phyloP scores from a whole-genome alignment of 2,329 filamentous ascomycete species.

The Arthroderma sp. region DNA sequence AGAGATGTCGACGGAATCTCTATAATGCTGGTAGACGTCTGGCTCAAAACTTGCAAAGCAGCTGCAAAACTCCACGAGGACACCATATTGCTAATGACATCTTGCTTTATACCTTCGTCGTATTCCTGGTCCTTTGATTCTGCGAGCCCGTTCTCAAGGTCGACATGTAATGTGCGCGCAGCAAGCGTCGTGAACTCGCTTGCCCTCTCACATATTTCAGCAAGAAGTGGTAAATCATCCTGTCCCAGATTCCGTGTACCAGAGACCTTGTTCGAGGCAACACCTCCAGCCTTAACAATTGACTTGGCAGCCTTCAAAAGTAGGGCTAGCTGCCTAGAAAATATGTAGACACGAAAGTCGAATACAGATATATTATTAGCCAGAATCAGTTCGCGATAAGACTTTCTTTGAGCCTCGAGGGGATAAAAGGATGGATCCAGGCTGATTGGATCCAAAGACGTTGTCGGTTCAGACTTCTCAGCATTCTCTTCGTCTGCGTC shows the following conservation, averaged over 20 bases:
- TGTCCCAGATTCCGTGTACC: slow-evolving; percentile 44
- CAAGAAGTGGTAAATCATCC: slow-evolving; percentile 67
- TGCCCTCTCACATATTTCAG: slow-evolving; percentile 71
- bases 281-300: slow-evolving; percentile 21
- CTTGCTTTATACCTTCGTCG: slow-evolving; percentile 14
- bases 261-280: slow-evolving; percentile 22
- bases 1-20: slow-evolving; percentile 25
- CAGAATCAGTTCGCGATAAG: slow-evolving; percentile 82
- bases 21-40: slow-evolving; percentile 26
- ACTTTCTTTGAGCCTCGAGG: slow-evolving; percentile 50
- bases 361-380: slow-evolving; percentile 92
- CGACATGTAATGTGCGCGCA: slow-evolving; percentile 64
- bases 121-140: slow-evolving; percentile 23
- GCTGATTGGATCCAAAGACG: slow-evolving; percentile 10
- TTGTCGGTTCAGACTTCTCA: not conserved
- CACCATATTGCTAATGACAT: slow-evolving; percentile 34
- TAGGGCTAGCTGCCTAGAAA: slow-evolving; percentile 72
- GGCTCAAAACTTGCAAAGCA: slow-evolving; percentile 29
- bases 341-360: slow-evolving; percentile 89
- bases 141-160: slow-evolving; percentile 53
- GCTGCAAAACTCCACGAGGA: slow-evolving; percentile 35
- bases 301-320: slow-evolving; percentile 69
- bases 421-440: slow-evolving; percentile 25
- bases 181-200: slow-evolving; percentile 73
- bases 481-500: slow-evolving; percentile 19